Evolutionary conservation across 2,329 filamentous ascomycete genomes (phyloP), one percentile per base, ranked within the genome.

Genomic region (Beauveria scarabaeidicola): DNA sequence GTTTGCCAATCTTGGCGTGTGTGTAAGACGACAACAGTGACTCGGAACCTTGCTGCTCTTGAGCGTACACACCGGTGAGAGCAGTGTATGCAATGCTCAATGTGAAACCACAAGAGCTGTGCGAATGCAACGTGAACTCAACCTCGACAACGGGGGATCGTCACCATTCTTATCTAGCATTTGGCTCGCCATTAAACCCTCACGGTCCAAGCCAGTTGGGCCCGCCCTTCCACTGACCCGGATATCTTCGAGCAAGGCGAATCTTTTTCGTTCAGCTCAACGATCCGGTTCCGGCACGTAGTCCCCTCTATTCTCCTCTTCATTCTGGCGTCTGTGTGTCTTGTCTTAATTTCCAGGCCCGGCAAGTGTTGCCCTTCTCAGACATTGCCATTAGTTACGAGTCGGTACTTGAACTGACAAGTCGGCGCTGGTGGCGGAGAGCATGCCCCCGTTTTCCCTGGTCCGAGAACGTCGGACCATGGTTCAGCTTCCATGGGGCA

Each of bases 381-480:
- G 29, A 32, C 29, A 11, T 5, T 32, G 32, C 13, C 11, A 36
- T 36, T 15, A 36, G 32, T 6, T 6, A 36, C 32, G 32, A 36
- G 32, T 17, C 40, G 17, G 40, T 9, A 41, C 40, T 19, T 41
- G 17, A 17, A 19, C 11, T 36, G 32, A 6, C 32, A 15, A 36
- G 32, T 36, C 8, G 40, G 40, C 40, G 44, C 21, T 23, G 44
- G 44, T 32, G 48, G 48, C 19, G 19, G 19, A 13, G 19, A 21
- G 43, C 17, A 21, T 21, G 2, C 3, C 32, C 19, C 50, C 32
- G 19, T 52, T 52, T 25, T 52, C 21, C 15, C 15, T 27, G 36
- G 21, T 52, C 48, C 29, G 48, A 52, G 36, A 52, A 52, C 15
- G 51, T 52, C 51, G 51, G 51, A 27, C 51, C 51, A 25, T 52